phyloP scores from a whole-genome alignment of 148 eudicot species.

The Arbutus unedo region DNA sequence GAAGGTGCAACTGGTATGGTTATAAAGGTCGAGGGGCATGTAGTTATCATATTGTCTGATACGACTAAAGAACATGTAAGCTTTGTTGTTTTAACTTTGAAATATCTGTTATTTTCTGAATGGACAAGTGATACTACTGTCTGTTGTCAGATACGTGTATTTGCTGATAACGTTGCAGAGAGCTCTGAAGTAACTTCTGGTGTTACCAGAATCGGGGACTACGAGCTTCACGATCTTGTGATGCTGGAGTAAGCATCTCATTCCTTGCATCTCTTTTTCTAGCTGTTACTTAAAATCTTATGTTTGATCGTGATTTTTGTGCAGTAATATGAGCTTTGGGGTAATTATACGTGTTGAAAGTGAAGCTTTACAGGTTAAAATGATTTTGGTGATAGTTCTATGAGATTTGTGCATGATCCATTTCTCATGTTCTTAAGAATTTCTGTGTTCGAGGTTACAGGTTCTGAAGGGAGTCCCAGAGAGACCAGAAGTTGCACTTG shows the following conservation, averaged over 20 bases:
- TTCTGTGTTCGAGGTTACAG: slow-evolving; percentile 36
- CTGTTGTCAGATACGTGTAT: slow-evolving; percentile 65
- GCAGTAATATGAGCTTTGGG: slow-evolving; percentile 89
- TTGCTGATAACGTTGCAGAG: slow-evolving; percentile 95
- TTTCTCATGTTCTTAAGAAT: slow-evolving; percentile 37
- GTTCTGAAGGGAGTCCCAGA: slow-evolving; percentile 93
- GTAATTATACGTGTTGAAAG: slow-evolving; percentile 95
- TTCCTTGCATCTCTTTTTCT: background rate
- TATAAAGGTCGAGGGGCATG: slow-evolving; percentile 86
- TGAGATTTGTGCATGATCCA: slow-evolving; percentile 10
- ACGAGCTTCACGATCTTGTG: slow-evolving; percentile 97
- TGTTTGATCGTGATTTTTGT: slow-evolving; percentile 14
- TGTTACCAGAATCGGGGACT: slow-evolving; percentile 83
- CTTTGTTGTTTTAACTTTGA: background rate
- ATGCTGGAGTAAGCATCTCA: slow-evolving; percentile 69
- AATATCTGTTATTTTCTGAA: background rate
- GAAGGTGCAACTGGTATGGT: slow-evolving; percentile 99
- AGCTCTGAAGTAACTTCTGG: slow-evolving; percentile 99
- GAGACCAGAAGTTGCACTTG: slow-evolving; percentile 83
- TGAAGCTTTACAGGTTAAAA: slow-evolving; percentile 92
- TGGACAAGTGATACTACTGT: slow-evolving; percentile 7
- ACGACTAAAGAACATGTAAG: slow-evolving; percentile 94
- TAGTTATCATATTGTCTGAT: slow-evolving; percentile 79
- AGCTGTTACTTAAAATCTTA: slow-evolving; percentile 9
- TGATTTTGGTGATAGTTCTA: slow-evolving; percentile 5